phyloP scores from a whole-genome alignment of 768 basidiomycete species.

The Rhizopogon rudus region DNA sequence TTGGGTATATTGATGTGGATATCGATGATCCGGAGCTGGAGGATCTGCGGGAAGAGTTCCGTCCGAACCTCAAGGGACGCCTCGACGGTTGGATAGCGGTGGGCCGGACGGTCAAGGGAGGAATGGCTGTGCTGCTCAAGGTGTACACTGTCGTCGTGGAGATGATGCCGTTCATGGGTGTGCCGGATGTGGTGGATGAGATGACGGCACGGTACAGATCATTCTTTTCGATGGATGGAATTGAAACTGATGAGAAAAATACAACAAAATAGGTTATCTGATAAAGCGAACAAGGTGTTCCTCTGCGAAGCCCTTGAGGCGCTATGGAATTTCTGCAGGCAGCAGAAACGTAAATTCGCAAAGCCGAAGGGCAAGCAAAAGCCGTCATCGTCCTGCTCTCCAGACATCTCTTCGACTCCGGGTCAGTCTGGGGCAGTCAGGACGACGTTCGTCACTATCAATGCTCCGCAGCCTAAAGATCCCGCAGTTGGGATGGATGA shows the following conservation, averaged over 20 bases:
- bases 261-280: slow-evolving; percentile 36
- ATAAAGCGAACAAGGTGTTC: slow-evolving; percentile 49
- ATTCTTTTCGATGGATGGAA: not conserved
- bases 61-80: slow-evolving; percentile 50
- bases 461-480: not conserved
- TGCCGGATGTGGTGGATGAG: slow-evolving; percentile 47
- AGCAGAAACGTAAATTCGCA: slow-evolving; percentile 34
- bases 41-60: slow-evolving; percentile 56
- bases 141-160: slow-evolving; percentile 41
- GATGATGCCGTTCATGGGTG: slow-evolving; percentile 55
- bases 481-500: slow-evolving; percentile 24
- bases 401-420: not conserved
- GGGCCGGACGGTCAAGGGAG: slow-evolving; percentile 34
- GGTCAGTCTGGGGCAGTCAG: slow-evolving; percentile 7
- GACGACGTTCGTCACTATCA: slow-evolving; percentile 7
- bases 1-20: slow-evolving; percentile 48
- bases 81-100: slow-evolving; percentile 54
- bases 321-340: slow-evolving; percentile 44
- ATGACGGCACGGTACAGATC: slow-evolving; percentile 47
- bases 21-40: slow-evolving; percentile 51
- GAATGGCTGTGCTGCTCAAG: slow-evolving; percentile 29
- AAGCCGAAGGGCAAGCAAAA: slow-evolving; percentile 13
- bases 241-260: not conserved
- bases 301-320: slow-evolving; percentile 48
- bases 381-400: not conserved